A percentile compares a stretch with the other conserved stretches of the same genome.
phyloP scores from a whole-genome alignment of 345 rosid species.

The Brassica juncea region DNA sequence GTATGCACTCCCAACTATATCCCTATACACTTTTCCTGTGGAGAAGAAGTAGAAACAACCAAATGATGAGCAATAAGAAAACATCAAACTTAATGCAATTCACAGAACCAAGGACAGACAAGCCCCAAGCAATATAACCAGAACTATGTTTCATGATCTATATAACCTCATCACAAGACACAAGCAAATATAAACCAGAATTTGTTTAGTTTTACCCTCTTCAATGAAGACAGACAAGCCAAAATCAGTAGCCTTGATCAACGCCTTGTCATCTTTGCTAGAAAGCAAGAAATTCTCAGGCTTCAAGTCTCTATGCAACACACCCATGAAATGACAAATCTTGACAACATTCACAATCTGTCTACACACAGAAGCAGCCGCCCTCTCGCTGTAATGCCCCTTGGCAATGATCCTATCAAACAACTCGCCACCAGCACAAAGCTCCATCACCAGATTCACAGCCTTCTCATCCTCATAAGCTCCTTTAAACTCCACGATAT shows the following conservation, averaged over 20 bases:
- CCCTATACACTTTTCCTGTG: slow-evolving; percentile 55
- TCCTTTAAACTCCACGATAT: slow-evolving; percentile 78
- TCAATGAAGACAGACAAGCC: slow-evolving; percentile 71
- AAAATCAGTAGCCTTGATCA: slow-evolving; percentile 80
- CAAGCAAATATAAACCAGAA: not conserved
- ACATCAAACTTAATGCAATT: not conserved
- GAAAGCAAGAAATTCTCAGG: slow-evolving; percentile 91
- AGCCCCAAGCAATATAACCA: slow-evolving; percentile 2
- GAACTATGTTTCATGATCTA: not conserved
- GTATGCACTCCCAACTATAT: slow-evolving; percentile 86
- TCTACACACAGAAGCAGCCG: slow-evolving; percentile 72
- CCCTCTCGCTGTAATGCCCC: slow-evolving; percentile 79
- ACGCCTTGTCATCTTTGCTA: slow-evolving; percentile 62
- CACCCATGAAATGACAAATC: slow-evolving; percentile 88
- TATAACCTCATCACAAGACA: slow-evolving; percentile 9
- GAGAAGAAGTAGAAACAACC: slow-evolving; percentile 15
- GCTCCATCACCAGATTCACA: slow-evolving; percentile 84
- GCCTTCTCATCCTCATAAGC: slow-evolving; percentile 74
- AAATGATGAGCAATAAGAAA: slow-evolving; percentile 15
- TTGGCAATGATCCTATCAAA: slow-evolving; percentile 77
- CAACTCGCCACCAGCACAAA: slow-evolving; percentile 91
- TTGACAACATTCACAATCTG: slow-evolving; percentile 76
- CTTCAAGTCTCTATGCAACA: slow-evolving; percentile 86
- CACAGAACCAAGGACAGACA: slow-evolving; percentile 12
- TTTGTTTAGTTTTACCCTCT: slow-evolving; percentile 36